A percentile compares a stretch with the other conserved stretches of the same genome.
These are phyloP conservation scores for Ascoidea asiatica DNA, from an alignment of 805 yeast genomes.

Conservation along the genomic window DNA sequence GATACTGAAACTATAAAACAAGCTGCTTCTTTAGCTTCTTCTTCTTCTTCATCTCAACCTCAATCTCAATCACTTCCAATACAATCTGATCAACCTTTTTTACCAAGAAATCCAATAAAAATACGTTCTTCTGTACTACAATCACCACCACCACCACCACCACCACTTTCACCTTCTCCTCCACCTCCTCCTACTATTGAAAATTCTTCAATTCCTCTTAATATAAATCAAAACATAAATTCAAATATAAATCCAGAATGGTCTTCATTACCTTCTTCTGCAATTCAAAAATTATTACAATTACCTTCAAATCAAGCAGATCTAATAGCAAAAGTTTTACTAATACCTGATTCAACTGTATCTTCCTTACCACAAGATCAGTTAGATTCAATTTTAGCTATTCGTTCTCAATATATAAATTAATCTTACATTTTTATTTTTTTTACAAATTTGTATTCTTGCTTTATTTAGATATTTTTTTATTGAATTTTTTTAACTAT, in stretches of 20 bases:
- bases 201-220: no score
- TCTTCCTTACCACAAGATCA: background rate
- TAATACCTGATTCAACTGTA: background rate
- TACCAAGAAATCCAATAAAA: background rate
- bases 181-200: no score
- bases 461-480: no score
- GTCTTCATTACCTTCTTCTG: background rate
- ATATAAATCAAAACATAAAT: no score
- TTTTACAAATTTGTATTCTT: no score
- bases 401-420: background rate
- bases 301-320: background rate
- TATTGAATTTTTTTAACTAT: no score
- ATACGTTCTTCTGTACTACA: background rate
- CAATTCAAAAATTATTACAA: background rate
- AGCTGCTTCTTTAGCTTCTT: constrained; percentile 28
- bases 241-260: background rate
- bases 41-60: no score
- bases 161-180: background rate
- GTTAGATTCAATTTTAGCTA: background rate
- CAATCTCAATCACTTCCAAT: no score
- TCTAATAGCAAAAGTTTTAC: background rate
- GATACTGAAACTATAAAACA: constrained; percentile 55
- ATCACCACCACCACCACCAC: background rate
- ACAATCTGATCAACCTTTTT: background rate
- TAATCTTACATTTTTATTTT: no score